phyloP scores from a whole-genome alignment of 1,284 basidiomycete species.

The Gastroboletus turbinatus region DNA sequence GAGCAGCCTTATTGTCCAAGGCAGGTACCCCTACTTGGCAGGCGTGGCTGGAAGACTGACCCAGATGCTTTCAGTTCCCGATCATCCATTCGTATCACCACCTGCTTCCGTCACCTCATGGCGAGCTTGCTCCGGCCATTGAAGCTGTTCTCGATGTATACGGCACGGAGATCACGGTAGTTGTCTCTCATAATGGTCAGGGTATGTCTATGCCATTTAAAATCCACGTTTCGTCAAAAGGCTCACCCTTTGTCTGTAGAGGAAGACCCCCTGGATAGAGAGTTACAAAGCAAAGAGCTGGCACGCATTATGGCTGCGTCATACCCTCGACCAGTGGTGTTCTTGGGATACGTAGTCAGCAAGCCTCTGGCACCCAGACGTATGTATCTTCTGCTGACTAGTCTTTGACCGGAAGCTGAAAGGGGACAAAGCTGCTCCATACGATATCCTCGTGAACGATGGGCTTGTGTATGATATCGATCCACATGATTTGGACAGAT shows the following conservation, averaged over 20 bases:
- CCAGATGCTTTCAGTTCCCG: conserved; percentile 66
- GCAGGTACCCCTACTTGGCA: conserved; percentile 31
- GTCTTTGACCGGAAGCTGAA: conserved; percentile 14
- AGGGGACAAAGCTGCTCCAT: conserved; percentile 65
- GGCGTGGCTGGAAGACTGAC: not conserved
- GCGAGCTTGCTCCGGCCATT: conserved; percentile 92
- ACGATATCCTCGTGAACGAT: conserved; percentile 78
- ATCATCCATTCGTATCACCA: conserved; percentile 90
- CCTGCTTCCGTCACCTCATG: conserved; percentile 83
- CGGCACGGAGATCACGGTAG: conserved; percentile 77
- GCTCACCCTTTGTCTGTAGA: conserved; percentile 40
- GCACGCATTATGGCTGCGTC: conserved; percentile 77
- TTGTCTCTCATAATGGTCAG: conserved; percentile 93
- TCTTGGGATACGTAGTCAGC: conserved; percentile 87
- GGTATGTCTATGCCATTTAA: conserved; percentile 41
- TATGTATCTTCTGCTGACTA: conserved; percentile 35
- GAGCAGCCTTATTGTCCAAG: conserved; percentile 81
- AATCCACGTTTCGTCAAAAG: not conserved
- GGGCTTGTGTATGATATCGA: conserved; percentile 78
- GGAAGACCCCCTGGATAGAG: conserved; percentile 86
- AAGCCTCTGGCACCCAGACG: conserved; percentile 71
- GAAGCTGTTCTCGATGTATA: conserved; percentile 86
- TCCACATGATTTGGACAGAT: conserved; percentile 65
- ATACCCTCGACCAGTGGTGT: conserved; percentile 79
- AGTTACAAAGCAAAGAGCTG: conserved; percentile 83